These are phyloP conservation scores for Neonectria coccinea DNA, from an alignment of 2,329 filamentous ascomycete genomes.

Conservation along the genomic window DNA sequence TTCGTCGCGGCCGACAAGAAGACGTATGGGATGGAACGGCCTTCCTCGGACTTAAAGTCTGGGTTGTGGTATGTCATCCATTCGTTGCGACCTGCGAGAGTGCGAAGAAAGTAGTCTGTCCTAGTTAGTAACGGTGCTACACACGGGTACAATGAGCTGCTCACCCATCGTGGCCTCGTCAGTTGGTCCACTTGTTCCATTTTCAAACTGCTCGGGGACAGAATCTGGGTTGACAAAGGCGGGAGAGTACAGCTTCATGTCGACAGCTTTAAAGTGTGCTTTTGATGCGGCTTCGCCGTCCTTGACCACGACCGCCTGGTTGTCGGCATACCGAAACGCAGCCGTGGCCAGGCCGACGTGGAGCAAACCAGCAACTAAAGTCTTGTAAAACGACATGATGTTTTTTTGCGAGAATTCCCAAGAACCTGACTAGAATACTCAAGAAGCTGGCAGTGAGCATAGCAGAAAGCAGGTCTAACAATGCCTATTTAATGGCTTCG, in stretches of 20 bases:
- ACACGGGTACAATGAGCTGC: accelerated
- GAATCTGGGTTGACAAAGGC: slow-evolving; percentile 40
- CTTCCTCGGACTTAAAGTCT: slow-evolving; percentile 39
- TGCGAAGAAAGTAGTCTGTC: slow-evolving; percentile 39
- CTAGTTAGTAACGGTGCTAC: slow-evolving; percentile 8
- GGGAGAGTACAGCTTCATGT: slow-evolving; percentile 42
- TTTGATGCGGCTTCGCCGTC: slow-evolving; percentile 40
- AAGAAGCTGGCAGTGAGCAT: no score
- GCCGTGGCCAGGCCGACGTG: slow-evolving; percentile 36
- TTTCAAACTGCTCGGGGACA: slow-evolving; percentile 41
- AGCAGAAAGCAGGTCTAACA: neutral
- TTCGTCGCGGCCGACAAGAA: slow-evolving; percentile 28
- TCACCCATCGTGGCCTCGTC: slow-evolving; percentile 32
- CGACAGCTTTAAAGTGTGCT: slow-evolving; percentile 39
- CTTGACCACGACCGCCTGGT: slow-evolving; percentile 39
- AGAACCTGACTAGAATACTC: neutral
- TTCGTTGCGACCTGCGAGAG: slow-evolving; percentile 36
- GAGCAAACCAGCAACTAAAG: slow-evolving; percentile 28
- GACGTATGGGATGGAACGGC: slow-evolving; percentile 40
- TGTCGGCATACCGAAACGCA: slow-evolving; percentile 42
- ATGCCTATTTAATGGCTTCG: neutral
- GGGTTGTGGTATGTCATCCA: slow-evolving; percentile 43
- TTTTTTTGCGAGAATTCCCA: neutral
- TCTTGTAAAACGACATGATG: slow-evolving; percentile 25
- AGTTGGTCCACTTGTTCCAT: slow-evolving; percentile 47